Conservation (phyloP, 2,329 filamentous ascomycete species). For the Microsporum ferrugineum region DNA sequence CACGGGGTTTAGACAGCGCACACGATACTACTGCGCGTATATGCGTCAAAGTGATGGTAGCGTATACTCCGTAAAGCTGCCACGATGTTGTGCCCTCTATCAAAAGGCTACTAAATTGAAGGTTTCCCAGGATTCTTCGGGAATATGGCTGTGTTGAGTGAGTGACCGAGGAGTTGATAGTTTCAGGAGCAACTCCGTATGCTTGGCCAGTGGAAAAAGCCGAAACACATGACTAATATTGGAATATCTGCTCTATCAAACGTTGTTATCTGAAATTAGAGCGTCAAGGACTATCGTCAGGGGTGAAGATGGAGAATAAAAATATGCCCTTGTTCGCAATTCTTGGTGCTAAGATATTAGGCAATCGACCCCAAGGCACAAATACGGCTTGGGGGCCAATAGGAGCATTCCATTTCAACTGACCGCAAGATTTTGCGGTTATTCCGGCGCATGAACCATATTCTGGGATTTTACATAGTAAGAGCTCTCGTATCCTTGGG, state of each 20-base stretch:
- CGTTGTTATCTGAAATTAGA: background rate
- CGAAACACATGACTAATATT: background rate
- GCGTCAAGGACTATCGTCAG: background rate
- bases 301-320: background rate
- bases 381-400: background rate
- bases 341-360: background rate
- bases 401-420: background rate
- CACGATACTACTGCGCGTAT: background rate
- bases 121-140: background rate
- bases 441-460: slow-evolving; percentile 2
- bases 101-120: background rate
- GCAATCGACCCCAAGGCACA: background rate
- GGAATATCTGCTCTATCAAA: background rate
- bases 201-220: background rate
- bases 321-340: background rate
- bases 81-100: background rate
- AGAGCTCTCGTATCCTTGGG: background rate
- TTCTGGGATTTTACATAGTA: background rate
- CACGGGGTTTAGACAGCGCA: slow-evolving; percentile 1
- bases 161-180: background rate
- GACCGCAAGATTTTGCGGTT: background rate
- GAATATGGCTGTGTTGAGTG: background rate
- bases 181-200: background rate
- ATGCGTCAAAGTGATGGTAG: background rate
- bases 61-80: background rate